These are phyloP conservation scores for Raffaelea deltoideospora DNA, from an alignment of 2,329 filamentous ascomycete genomes.

Conservation along the genomic window DNA sequence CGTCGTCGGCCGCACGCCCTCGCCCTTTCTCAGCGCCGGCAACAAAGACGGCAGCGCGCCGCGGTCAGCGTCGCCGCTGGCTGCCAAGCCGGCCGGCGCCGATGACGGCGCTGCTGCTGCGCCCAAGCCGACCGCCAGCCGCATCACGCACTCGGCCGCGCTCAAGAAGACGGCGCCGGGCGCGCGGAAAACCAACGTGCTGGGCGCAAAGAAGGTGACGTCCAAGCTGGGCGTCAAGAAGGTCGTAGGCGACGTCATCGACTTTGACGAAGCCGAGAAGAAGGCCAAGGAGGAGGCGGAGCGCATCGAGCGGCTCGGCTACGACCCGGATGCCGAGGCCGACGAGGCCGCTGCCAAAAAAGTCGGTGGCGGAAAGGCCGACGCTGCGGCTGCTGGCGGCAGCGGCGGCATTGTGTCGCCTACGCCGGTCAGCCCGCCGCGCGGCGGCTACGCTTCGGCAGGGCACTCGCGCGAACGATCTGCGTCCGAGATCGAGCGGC, in stretches of 20 bases:
- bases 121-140: conserved; percentile 47
- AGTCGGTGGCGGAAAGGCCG: conserved; percentile 26
- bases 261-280: conserved; percentile 94
- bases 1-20: conserved; percentile 63
- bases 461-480: conserved; percentile 42
- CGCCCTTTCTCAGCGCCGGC: conserved; percentile 75
- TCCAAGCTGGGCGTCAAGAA: conserved; percentile 95
- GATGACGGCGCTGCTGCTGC: conserved; percentile 31
- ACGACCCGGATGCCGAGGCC: conserved; percentile 80
- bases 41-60: conserved; percentile 51
- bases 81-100: conserved; percentile 45
- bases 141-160: conserved; percentile 64
- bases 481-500: conserved; percentile 67
- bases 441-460: conserved; percentile 47
- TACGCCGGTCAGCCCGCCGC: conserved; percentile 55
- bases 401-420: conserved; percentile 40
- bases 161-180: conserved; percentile 60
- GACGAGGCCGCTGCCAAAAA: conserved; percentile 28
- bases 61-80: conserved; percentile 74
- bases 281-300: conserved; percentile 97
- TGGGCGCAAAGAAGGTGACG: conserved; percentile 65
- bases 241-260: conserved; percentile 62
- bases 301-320: conserved; percentile 86
- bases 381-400: no score
- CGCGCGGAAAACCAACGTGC: conserved; percentile 70